Evolutionary conservation across 495 filamentous ascomycete species (phyloP).

Genomic region (Penicillium atrosanguineum): DNA sequence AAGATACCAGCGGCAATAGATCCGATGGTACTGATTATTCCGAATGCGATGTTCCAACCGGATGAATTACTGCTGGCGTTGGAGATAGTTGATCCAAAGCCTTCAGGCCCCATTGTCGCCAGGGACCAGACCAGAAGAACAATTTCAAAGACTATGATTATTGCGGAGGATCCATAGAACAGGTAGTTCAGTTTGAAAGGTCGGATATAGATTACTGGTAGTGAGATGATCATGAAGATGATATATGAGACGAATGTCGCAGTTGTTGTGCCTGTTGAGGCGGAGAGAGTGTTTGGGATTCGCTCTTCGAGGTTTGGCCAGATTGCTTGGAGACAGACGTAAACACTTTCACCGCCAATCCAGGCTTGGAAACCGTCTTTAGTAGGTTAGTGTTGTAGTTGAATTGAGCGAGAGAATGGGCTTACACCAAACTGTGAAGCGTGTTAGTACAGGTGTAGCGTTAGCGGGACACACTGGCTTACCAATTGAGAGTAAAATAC

Average conservation of each 20-base stretch:
- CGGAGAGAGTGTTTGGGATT: slow-evolving; percentile 26
- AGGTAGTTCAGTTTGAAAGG: slow-evolving; percentile 14
- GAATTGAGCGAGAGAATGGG: background rate
- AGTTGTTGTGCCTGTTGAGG: slow-evolving; percentile 26
- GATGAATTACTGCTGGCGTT: background rate
- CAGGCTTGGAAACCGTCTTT: slow-evolving; percentile 27
- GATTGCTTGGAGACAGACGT: slow-evolving; percentile 23
- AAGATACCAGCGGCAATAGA: slow-evolving; percentile 21
- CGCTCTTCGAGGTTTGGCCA: slow-evolving; percentile 19
- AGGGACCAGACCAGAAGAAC: background rate
- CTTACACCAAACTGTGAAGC: background rate
- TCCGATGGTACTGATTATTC: slow-evolving; percentile 18
- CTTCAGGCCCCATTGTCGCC: background rate
- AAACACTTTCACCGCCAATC: slow-evolving; percentile 28
- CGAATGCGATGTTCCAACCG: slow-evolving; percentile 19
- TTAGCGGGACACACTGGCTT: background rate
- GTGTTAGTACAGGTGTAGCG: background rate
- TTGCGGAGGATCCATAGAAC: slow-evolving; percentile 14
- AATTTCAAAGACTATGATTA: slow-evolving; percentile 1
- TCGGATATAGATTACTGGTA: slow-evolving; percentile 16
- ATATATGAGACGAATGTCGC: slow-evolving; percentile 25
- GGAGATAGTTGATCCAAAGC: slow-evolving; percentile 1
- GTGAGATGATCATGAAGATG: slow-evolving; percentile 18
- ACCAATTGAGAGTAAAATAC: slow-evolving; percentile 26
- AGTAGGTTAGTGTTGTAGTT: background rate